Evolutionary conservation across 495 filamentous ascomycete genomes (phyloP).

Genomic region (Tuber melanosporum): DNA sequence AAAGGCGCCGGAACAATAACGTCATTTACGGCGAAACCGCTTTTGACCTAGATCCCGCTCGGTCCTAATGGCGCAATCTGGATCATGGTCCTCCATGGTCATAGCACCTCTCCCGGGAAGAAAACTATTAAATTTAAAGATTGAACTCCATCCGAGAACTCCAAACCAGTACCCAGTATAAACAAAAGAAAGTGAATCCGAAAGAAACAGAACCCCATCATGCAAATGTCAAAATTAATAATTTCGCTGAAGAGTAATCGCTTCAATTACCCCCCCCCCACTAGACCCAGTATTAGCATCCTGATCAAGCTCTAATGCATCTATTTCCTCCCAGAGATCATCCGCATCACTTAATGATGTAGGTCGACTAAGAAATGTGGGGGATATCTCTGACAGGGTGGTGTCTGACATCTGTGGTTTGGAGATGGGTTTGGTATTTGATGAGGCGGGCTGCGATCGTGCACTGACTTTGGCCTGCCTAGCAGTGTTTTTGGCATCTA

Average conservation of each 20-base stretch:
- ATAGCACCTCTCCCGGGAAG: too few species aligned
- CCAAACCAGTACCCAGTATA: too few species aligned
- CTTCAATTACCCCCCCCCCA: not conserved
- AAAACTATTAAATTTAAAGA: too few species aligned
- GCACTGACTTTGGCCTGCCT: not conserved
- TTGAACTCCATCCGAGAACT: too few species aligned
- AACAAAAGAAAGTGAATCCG: too few species aligned
- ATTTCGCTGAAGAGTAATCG: too few species aligned
- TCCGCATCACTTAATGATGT: not conserved
- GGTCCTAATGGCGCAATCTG: too few species aligned
- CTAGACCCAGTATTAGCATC: not conserved
- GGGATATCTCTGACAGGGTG: not conserved
- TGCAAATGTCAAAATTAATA: too few species aligned
- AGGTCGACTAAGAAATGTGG: accelerated
- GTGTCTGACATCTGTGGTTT: not conserved
- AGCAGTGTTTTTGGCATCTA: accelerated
- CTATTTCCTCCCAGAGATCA: not conserved
- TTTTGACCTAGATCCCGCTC: too few species aligned
- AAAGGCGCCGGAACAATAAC: too few species aligned
- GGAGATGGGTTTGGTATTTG: not conserved
- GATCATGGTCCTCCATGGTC: not conserved
- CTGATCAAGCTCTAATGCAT: not conserved
- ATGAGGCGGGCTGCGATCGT: not conserved
- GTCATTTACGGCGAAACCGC: too few species aligned
- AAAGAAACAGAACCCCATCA: too few species aligned